phyloP scores from a whole-genome alignment of 2,329 filamentous ascomycete genomes.

The Aspergillus ustus region DNA sequence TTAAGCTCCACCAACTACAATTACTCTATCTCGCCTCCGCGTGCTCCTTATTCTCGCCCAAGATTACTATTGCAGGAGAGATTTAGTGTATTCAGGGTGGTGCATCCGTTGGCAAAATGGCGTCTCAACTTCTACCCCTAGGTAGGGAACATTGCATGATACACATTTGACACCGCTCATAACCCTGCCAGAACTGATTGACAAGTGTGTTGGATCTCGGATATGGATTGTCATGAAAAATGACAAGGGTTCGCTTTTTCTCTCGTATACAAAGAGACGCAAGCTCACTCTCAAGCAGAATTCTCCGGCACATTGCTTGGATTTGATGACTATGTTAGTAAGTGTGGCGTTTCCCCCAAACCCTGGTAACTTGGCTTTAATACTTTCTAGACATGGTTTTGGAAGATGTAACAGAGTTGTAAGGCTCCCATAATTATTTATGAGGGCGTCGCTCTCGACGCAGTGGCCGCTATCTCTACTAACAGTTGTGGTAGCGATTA shows the following conservation, averaged over 20 bases:
- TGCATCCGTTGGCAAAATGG: slow-evolving; percentile 55
- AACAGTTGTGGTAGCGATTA: slow-evolving; percentile 70
- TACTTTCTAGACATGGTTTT: slow-evolving; percentile 83
- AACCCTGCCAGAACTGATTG: slow-evolving; percentile 78
- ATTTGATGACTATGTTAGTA: slow-evolving; percentile 99
- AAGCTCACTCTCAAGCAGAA: slow-evolving; percentile 60
- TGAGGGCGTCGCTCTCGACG: background rate
- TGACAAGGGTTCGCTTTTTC: slow-evolving; percentile 75
- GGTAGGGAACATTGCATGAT: slow-evolving; percentile 52
- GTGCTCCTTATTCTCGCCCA: background rate
- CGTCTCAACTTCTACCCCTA: slow-evolving; percentile 74
- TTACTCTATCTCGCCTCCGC: slow-evolving; percentile 21
- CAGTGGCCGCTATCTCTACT: slow-evolving; percentile 14
- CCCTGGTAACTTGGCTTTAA: slow-evolving; percentile 26
- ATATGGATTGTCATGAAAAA: slow-evolving; percentile 99
- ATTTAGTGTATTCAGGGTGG: background rate
- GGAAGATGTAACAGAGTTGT: slow-evolving; percentile 97
- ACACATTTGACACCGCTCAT: slow-evolving; percentile 26
- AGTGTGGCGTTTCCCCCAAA: slow-evolving; percentile 54
- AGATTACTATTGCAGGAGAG: background rate
- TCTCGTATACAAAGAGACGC: background rate
- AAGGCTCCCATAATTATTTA: slow-evolving; percentile 40
- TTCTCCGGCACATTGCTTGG: slow-evolving; percentile 93
- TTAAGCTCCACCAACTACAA: slow-evolving; percentile 22
- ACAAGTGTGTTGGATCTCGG: slow-evolving; percentile 96